Conservation (phyloP, 768 basidiomycete species). For the Mrakia hoshinonis region DNA sequence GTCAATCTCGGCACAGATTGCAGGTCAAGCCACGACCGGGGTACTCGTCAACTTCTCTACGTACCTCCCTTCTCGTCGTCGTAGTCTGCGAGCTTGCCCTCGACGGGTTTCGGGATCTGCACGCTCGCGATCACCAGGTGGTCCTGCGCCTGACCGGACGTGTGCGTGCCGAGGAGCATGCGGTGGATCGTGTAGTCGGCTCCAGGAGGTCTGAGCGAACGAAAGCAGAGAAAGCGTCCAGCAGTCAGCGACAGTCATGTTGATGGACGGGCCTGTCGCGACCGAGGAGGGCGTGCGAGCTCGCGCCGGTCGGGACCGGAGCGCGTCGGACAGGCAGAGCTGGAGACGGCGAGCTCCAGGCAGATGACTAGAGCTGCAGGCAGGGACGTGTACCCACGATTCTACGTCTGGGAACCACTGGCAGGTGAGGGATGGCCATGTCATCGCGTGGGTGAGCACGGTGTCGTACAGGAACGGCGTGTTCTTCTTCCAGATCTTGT, state of each 20-base stretch:
- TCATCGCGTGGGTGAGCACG: slow-evolving; percentile 91
- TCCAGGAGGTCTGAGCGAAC: slow-evolving; percentile 59
- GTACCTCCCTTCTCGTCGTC: slow-evolving; percentile 74
- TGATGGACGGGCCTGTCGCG: no score
- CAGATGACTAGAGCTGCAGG: background rate
- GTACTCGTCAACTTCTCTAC: slow-evolving; percentile 18
- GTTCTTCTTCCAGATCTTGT: slow-evolving; percentile 49
- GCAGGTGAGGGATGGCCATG: slow-evolving; percentile 95
- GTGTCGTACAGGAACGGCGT: slow-evolving; percentile 96
- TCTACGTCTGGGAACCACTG: slow-evolving; percentile 99
- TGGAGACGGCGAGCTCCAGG: no score
- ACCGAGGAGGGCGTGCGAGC: no score
- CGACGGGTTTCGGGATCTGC: slow-evolving; percentile 71
- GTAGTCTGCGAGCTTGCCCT: slow-evolving; percentile 66
- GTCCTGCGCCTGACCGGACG: slow-evolving; percentile 86
- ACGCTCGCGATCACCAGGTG: slow-evolving; percentile 93
- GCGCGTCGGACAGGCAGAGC: no score
- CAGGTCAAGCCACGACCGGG: background rate
- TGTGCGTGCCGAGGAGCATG: slow-evolving; percentile 92
- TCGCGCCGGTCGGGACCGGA: no score
- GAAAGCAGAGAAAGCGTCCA: background rate
- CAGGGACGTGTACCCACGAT: slow-evolving; percentile 51
- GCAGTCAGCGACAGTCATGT: no score
- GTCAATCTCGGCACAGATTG: background rate
- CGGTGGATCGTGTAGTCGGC: slow-evolving; percentile 85